Percentiles rank a stretch among this genome's conserved stretches.
Evolutionary conservation across 306 rosid species (phyloP).

Genomic region (Dalbergia oliveri): DNA sequence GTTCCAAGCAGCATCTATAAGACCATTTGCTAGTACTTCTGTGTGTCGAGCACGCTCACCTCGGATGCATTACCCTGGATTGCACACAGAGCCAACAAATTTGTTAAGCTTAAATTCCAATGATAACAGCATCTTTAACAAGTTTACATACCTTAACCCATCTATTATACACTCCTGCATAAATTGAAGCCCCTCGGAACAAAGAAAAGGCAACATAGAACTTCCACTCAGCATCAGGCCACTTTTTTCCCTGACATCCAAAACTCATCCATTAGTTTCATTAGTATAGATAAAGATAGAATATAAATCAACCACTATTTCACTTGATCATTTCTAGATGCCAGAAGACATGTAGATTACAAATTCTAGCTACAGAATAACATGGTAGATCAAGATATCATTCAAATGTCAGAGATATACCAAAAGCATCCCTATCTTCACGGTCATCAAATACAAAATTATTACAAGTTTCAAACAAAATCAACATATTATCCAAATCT

Average conservation of each 20-base stretch:
- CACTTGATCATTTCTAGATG: slow-evolving; percentile 22
- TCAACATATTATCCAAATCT: slow-evolving; percentile 1
- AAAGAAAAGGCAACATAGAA: slow-evolving; percentile 87
- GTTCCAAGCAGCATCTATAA: slow-evolving; percentile 75
- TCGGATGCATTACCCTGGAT: slow-evolving; percentile 94
- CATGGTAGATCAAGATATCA: slow-evolving; percentile 23
- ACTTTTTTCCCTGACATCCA: slow-evolving; percentile 76
- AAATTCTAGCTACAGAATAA: slow-evolving; percentile 16
- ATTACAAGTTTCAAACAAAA: background rate
- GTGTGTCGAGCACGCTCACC: slow-evolving; percentile 84
- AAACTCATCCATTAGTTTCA: slow-evolving; percentile 44
- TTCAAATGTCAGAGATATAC: slow-evolving; percentile 2
- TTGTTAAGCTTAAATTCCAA: slow-evolving; percentile 36
- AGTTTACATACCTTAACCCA: slow-evolving; percentile 77
- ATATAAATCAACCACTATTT: slow-evolving; percentile 24
- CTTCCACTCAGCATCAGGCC: slow-evolving; percentile 94
- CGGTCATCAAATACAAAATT: slow-evolving; percentile 16
- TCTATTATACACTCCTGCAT: slow-evolving; percentile 87
- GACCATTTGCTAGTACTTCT: slow-evolving; percentile 64
- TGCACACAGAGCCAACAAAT: slow-evolving; percentile 41
- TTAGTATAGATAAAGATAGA: slow-evolving; percentile 25
- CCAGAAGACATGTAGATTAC: slow-evolving; percentile 24
- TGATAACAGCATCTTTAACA: slow-evolving; percentile 25
- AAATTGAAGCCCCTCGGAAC: slow-evolving; percentile 86
- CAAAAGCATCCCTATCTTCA: slow-evolving; percentile 19